phyloP scores from a whole-genome alignment of 2,329 filamentous ascomycete species.

The Aureobasidium sp. region DNA sequence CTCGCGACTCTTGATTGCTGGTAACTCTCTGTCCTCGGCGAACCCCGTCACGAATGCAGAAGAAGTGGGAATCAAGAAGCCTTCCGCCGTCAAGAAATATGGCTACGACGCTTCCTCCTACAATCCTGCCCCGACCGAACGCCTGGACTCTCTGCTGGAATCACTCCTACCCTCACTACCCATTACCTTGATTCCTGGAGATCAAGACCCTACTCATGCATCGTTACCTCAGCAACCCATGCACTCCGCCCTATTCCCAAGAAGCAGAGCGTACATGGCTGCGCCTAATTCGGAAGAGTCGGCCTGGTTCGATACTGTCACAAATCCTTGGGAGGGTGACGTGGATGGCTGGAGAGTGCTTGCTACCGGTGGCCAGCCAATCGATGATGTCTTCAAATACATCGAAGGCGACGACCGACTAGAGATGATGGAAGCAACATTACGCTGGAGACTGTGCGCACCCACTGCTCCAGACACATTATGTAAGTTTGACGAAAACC shows the following conservation, averaged over 20 bases:
- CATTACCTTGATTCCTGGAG: slow-evolving; percentile 80
- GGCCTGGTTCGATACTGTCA: slow-evolving; percentile 80
- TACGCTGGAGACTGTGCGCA: slow-evolving; percentile 83
- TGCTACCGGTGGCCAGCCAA: slow-evolving; percentile 82
- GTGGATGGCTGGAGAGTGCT: slow-evolving; percentile 84
- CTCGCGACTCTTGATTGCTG: slow-evolving; percentile 80
- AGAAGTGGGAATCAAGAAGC: slow-evolving; percentile 37
- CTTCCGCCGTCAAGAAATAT: slow-evolving; percentile 66
- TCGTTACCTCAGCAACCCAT: slow-evolving; percentile 89
- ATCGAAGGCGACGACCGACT: slow-evolving; percentile 69
- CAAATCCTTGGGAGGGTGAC: slow-evolving; percentile 89
- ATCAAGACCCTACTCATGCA: slow-evolving; percentile 78
- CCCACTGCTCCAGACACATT: slow-evolving; percentile 94
- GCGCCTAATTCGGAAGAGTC: slow-evolving; percentile 25
- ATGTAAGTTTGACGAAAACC: slow-evolving; percentile 53
- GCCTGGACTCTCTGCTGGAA: slow-evolving; percentile 76
- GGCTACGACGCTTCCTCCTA: slow-evolving; percentile 87
- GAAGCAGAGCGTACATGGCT: slow-evolving; percentile 59
- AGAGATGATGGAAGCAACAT: slow-evolving; percentile 89
- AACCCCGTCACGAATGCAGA: slow-evolving; percentile 42
- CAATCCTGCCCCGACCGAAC: slow-evolving; percentile 75
- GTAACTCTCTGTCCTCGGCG: slow-evolving; percentile 66
- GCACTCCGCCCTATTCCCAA: slow-evolving; percentile 84
- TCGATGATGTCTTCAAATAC: slow-evolving; percentile 92
- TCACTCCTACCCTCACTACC: slow-evolving; percentile 78